Evolutionary conservation across 1,284 basidiomycete genomes (phyloP).

Genomic region (Sparassis latifolia): DNA sequence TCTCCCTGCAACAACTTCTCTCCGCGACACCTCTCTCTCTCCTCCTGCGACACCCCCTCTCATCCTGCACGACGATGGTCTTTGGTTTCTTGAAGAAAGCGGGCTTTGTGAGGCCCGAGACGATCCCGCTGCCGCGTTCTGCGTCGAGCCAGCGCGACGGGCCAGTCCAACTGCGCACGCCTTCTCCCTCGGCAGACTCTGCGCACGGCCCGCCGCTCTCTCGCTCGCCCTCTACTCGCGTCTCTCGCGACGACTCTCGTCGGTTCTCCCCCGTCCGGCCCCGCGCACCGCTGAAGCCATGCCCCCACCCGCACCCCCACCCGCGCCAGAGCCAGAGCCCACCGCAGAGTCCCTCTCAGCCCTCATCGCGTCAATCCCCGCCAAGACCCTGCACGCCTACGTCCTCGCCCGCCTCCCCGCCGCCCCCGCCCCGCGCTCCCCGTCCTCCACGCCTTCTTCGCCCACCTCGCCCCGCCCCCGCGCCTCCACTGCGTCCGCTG

Average conservation of each 20-base stretch:
- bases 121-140: slow-evolving; percentile 9
- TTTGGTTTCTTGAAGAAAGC: slow-evolving; percentile 46
- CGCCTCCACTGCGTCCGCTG: slow-evolving; percentile 66
- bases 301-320: slow-evolving; percentile 8
- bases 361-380: slow-evolving; percentile 53
- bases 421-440: slow-evolving; percentile 25
- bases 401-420: slow-evolving; percentile 42
- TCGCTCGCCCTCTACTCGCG: slow-evolving; percentile 15
- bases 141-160: slow-evolving; percentile 3
- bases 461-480: slow-evolving; percentile 54
- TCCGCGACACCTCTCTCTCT: too few relatives aligned
- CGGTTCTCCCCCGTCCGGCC: slow-evolving; percentile 14
- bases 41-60: too few relatives aligned
- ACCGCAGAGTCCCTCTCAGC: slow-evolving; percentile 39
- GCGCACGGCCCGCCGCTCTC: slow-evolving; percentile 24
- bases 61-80: slow-evolving; percentile 30
- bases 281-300: slow-evolving; percentile 2
- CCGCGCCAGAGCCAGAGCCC: slow-evolving; percentile 14
- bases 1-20: too few relatives aligned
- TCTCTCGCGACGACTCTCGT: slow-evolving; percentile 16
- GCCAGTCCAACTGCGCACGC: slow-evolving; percentile 39
- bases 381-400: slow-evolving; percentile 60
- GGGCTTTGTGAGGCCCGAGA: slow-evolving; percentile 9
- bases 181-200: slow-evolving; percentile 42
- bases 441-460: slow-evolving; percentile 48